Base-by-base conservation (phyloP, 1,284 basidiomycete genomes). In the Xerocomus minutiporus region DNA sequence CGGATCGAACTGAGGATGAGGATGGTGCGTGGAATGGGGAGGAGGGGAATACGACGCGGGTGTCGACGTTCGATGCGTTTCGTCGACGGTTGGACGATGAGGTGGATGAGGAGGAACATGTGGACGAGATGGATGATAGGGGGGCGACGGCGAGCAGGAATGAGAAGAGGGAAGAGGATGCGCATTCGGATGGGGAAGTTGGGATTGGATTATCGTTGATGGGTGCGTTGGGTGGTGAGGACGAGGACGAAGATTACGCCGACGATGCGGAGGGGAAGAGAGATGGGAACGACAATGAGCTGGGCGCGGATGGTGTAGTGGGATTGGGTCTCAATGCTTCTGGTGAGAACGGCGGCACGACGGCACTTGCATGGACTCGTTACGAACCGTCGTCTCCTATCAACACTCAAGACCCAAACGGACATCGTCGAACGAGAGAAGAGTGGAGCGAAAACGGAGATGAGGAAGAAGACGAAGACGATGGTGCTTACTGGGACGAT, bases 171-270 rank as follows among this genome's bases (percentile, higher is more conserved):
- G 51, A 3, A 8, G 60, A 57, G 11, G 62, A 65, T 6, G 69
- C 61, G 2, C 54, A 73, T 43, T 78, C 75, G 4, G 84, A 86
- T 55, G 84, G 80, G 3, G 81, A 80, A 50, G 71, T 78, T 2
- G 85, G 82, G 0, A 88, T 89, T 46, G 86, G 86, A 0, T 69
- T 89, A 9, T 81, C 81, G 0, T 69, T 88, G 45, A 69, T 89
- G 48, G 80, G 83, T 56, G 76, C 77, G 31, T 68, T 86, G 48
- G 70, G 67, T 25, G 63, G 65, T 13, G 68, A 61, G 7, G 58
- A 60, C 0, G 59, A 56, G 1, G 65, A 59, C 6, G 72, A 73
- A 8, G 49, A 32, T 20, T 20, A 20, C 20, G 20, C 20, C 20
- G 20, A 20, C 20, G 20, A 20, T 20, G 20, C 20, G 1, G 52